Percentiles rank a stretch among this genome's conserved stretches.
Evolutionary conservation across 148 eudicot genomes (phyloP).

Genomic region (Rheum nobile): DNA sequence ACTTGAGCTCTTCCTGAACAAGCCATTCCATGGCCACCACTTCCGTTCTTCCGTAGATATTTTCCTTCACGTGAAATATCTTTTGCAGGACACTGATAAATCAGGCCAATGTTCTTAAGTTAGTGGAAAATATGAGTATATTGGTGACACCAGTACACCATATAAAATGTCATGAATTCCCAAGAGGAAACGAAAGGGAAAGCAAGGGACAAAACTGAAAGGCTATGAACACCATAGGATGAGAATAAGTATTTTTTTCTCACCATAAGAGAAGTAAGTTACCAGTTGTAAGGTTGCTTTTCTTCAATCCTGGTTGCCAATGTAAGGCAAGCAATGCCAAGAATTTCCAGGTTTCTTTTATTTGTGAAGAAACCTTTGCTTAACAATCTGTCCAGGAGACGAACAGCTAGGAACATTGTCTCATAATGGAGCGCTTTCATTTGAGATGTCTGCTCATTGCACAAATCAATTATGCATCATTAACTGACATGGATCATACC

Average conservation of each 20-base stretch:
- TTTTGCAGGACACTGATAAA: slow-evolving; percentile 51
- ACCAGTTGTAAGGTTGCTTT: slow-evolving; percentile 90
- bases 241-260: not conserved
- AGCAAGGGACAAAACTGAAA: not conserved
- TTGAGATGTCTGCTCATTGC: slow-evolving; percentile 43
- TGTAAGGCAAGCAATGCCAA: slow-evolving; percentile 86
- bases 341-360: slow-evolving; percentile 59
- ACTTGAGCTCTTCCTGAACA: slow-evolving; percentile 78
- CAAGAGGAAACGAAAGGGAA: not conserved
- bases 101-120: not conserved
- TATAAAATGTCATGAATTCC: too few species aligned
- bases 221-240: not conserved
- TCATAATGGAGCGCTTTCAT: slow-evolving; percentile 58
- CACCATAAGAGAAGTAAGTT: not conserved
- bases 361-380: slow-evolving; percentile 74
- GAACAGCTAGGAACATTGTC: slow-evolving; percentile 73
- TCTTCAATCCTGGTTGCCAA: slow-evolving; percentile 93
- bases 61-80: slow-evolving; percentile 43
- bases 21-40: slow-evolving; percentile 99
- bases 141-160: too few species aligned
- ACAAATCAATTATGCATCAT: not conserved
- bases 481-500: not conserved
- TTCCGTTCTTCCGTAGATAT: slow-evolving; percentile 55
- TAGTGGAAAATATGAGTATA: not conserved
- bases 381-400: slow-evolving; percentile 68